Evolutionary conservation across 2,329 filamentous ascomycete species (phyloP), one percentile per base, ranked within the genome.

Genomic region (Gyromitra esculenta): DNA sequence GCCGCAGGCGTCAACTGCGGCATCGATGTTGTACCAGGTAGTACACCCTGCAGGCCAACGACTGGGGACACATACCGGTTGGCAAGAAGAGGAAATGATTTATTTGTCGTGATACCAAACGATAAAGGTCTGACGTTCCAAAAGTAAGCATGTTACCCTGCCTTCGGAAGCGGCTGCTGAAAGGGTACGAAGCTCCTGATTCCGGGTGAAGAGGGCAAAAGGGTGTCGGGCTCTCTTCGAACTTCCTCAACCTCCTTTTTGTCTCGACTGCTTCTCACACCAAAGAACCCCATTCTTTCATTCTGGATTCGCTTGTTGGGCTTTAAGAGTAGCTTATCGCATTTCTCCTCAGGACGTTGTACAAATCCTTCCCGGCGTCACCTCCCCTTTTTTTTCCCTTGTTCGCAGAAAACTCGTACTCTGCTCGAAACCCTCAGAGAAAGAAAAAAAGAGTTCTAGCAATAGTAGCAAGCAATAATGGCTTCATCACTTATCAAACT

Each of bases 401-500:
- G 56, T 21, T 45, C 65, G 13, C 64, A 50, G 37, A 67, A 18
- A n/a, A 8, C 35, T 35, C 54, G 41, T 57, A 35, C 52, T 43
- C 25, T 68, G 13, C 35, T 68, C 41, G 25, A 18, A 62, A 60
- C 59, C 48, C 63, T 25, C 65, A 45, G 25, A 57, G 25, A 31
- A 31, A 31, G 25, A 31, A 31, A 31, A 43, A 43, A 25, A n/a
- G 37, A 48, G 48, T 45, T 60, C 54, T 57, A 50, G 43, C 56
- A 52, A 41, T 62, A 50, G n/a, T 37, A 72, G 15, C 13, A 70
- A 21, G 50, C 64, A 43, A 65, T 68, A 70, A 78, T 78, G 77
- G 69, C 75, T 25, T 77, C 74, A 35, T 84, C 85, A 41, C 83
- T 96, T 81, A 88, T 92, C 79, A 90, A 91, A 84, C 97, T 94